Base-by-base conservation (phyloP, 1,139 yeast genomes). In the Nematodospora anomalae region DNA sequence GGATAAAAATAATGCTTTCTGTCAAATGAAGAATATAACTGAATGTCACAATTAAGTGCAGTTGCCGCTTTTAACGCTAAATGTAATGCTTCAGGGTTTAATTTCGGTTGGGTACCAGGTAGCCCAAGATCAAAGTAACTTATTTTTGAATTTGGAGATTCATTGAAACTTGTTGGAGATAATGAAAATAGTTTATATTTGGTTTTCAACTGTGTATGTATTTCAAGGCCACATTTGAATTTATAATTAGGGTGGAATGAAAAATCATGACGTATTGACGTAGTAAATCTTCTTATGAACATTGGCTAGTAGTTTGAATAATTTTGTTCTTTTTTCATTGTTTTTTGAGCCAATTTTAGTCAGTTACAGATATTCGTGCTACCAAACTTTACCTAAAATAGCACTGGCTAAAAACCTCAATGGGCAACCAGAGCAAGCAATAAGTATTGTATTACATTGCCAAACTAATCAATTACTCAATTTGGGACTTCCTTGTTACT, bases 1-100 rank as follows among this genome's bases (percentile, higher is more conserved):
- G 94, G 94, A 56, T 92, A 92, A 58, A 92, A 90, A 58, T 92
- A 92, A 58, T 92, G 99, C 57, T 92, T 92, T 45, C 99, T 67
- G 55, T 92, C 99, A 57, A 92, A 92, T 2, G 82, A 66, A 0
- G 92, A 83, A 8, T 56, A 49, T 0, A 60, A 46, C 42, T 79
- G 77, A 13, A 92, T 72, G 0, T 69, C 58, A 44, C 90, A 77
- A 31, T 81, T 71, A 35, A 90, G 61, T 0, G 95, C 88, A 2
- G 76, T 63, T 0, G 95, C 90, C 0, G 95, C 79, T 47, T 77
- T 79, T 28, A 88, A 55, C 0, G 96, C 95, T 32, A 77, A 69
- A 1, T 76, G 52, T 6, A 92, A 60, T 1, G 94, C 94, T 50
- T 88, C 86, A 13, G 80, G 78, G 55, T 90, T 92, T 38, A 94